These are phyloP conservation scores for Ceratocystis cacaofunesta DNA, from an alignment of 2,329 filamentous ascomycete species.

Conservation along the genomic window DNA sequence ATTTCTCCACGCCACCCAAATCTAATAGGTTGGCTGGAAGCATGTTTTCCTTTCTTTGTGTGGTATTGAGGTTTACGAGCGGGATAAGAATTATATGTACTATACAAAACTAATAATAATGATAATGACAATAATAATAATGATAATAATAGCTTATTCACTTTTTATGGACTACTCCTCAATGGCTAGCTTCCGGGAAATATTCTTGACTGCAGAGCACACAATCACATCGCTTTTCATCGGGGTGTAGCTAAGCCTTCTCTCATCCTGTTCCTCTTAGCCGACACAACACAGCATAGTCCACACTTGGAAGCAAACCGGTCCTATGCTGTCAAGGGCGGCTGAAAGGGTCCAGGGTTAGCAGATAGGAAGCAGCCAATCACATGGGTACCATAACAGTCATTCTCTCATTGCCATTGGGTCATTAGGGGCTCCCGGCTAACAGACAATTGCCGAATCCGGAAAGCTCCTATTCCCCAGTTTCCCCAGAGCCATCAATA, in stretches of 20 bases:
- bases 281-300: neutral
- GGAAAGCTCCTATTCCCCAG: constrained; percentile 11
- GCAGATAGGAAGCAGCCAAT: neutral
- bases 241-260: neutral
- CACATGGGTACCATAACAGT: neutral
- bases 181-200: constrained; percentile 9
- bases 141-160: too few species aligned
- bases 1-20: too few species aligned
- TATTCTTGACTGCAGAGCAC: constrained; percentile 3
- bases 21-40: neutral
- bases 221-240: neutral
- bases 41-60: too few species aligned
- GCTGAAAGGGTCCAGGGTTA: neutral
- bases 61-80: too few species aligned
- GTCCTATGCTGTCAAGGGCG: neutral
- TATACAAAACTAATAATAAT: too few species aligned
- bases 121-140: too few species aligned
- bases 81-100: too few species aligned
- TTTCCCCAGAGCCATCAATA: neutral
- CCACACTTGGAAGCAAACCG: too few species aligned
- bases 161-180: too few species aligned
- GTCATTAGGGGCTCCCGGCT: constrained; percentile 15
- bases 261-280: constrained; percentile 4
- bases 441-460: constrained; percentile 9
- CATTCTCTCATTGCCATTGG: neutral